Evolutionary conservation across 2,329 filamentous ascomycete genomes (phyloP), one percentile per base, ranked within the genome.

Genomic region (Nectriaceae sp.): DNA sequence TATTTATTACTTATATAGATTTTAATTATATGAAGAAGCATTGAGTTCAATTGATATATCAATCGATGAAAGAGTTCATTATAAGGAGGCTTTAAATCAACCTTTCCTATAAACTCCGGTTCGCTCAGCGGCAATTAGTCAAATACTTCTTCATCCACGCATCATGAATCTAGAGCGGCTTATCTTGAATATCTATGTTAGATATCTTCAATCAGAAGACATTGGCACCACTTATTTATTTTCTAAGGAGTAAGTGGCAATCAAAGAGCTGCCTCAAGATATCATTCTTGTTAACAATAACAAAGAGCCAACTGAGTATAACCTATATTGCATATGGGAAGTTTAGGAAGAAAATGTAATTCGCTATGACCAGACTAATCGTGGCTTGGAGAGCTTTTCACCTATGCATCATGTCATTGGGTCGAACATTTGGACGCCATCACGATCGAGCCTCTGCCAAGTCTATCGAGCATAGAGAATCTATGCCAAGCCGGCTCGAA

Each of bases 381-480:
- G 55, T 45, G 57, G 55, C 19, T 49, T 60, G 57, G 57, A 1
- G 54, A 52, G 37, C 46, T 60, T 46, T 70, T 70, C 42, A 58
- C 62, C 41, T 71, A 71, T 44, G 65, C 68, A 26, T 67, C 68
- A 37, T 68, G 67, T 51, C 46, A 69, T 38, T 71, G 67, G 66
- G 21, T 61, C 3, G 53, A 68, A 2, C 66, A 70, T 54, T 62
- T 65, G 24, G 50, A 57, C 16, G 52, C 53, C 18, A 45, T 61
- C 42, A 47, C 52, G 13, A 31, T 15, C 15, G 43, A 53, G 4
- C 40, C 53, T 46, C 54, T 63, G 42, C 51, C 51, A 20, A 39
- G 24, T 18, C 48, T 63, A 10, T 29, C 26, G 1, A 52, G 50
- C 35, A 50, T 64, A 42, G 59, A 62, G 45, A 40, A 42, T 4